Base-by-base conservation (phyloP, 139 green algal species). In the Tetradesmus obliquus region DNA sequence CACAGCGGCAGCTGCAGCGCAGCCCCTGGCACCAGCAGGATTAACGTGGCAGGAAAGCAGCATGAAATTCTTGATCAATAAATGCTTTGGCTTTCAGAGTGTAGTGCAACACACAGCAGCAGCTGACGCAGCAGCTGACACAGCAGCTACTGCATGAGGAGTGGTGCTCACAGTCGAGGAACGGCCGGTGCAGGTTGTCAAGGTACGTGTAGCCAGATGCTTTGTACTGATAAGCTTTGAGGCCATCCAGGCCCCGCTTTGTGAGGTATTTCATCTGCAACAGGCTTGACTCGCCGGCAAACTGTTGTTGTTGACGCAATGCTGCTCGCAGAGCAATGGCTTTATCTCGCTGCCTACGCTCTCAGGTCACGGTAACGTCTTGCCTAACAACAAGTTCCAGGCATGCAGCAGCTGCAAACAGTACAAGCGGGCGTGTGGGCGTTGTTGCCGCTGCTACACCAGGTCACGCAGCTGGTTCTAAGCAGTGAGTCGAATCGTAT, bases 161-260 rank as follows among this genome's bases (percentile, higher is more conserved):
- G 55, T 5, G 71, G 17, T 84, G 66, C 86, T 83, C 53, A 93
- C 91, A 91, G 57, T 90, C 98, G 95, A 96, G 98, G 6, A 97
- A 92, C 0, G 97, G 97, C 17, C 95, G 93, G 90, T 99, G 97
- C 2, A 96, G 45, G 45, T 96, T 93, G 91, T 99, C 97, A 32
- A 99, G 92, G 57, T 94, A 92, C 0, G 97, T 99, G 88, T 98
- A 98, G 54, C 97, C 97, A 9, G 86, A 91, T n/a, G 97, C 92
- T 89, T 98, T 97, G 89, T 99, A 99, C 13, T 96, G 54, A 90
- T 99, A 99, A 1, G 93, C 85, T 13, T 94, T 93, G 7, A 99
- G 93, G 2, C 97, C 97, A 51, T 95, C 62, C n/a, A 99, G 93
- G 0, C 94, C 96, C 5, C 94, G 84, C 6, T 87, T 55, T 1